Conservation (phyloP, 106 monocot genomes). For the Dendrobium chrysotoxum region DNA sequence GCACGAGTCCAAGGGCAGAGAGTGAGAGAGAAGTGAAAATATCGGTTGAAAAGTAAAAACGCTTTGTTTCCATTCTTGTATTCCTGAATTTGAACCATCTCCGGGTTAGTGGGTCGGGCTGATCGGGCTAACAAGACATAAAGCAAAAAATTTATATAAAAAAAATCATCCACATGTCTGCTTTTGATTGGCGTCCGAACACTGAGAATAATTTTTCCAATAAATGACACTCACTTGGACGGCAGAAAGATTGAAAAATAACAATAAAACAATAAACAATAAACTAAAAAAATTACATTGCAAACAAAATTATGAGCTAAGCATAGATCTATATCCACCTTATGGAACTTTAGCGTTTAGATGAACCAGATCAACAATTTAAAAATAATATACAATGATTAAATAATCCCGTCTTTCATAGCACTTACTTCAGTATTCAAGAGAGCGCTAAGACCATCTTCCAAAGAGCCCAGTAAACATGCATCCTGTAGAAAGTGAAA, state of each 20-base stretch:
- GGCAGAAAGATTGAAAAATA: not conserved
- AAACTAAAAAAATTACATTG: not conserved
- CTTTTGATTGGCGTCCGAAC: too few relatives aligned
- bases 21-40: too few relatives aligned
- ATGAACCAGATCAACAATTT: not conserved
- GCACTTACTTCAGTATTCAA: constrained; percentile 85
- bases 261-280: not conserved
- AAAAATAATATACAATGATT: not conserved
- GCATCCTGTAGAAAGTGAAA: constrained; percentile 55
- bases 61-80: too few relatives aligned
- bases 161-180: too few relatives aligned
- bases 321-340: not conserved
- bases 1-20: too few relatives aligned
- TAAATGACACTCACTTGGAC: not conserved
- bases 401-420: not conserved
- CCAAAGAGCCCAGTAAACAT: constrained; percentile 63
- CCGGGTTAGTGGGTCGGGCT: too few relatives aligned
- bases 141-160: too few relatives aligned
- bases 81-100: too few relatives aligned
- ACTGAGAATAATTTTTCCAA: too few relatives aligned
- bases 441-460: constrained; percentile 90
- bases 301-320: not conserved
- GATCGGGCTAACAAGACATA: too few relatives aligned
- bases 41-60: too few relatives aligned
- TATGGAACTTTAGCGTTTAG: not conserved